Percentiles rank a stretch among this genome's conserved stretches.
phyloP scores from a whole-genome alignment of 805 yeast genomes.

The Ogataea wickerhamii region DNA sequence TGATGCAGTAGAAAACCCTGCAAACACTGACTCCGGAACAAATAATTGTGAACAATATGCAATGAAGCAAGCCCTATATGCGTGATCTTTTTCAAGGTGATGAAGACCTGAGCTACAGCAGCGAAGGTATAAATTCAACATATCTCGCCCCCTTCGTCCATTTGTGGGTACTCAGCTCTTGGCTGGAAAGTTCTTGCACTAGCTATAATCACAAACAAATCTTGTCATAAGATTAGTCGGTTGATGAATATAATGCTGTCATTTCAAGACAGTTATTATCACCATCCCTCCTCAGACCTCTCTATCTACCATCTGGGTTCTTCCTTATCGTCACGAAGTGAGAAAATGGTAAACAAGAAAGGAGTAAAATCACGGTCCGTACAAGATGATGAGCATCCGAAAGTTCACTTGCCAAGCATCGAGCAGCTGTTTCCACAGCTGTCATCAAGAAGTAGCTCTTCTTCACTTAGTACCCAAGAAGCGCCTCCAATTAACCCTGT shows the following conservation, averaged over 20 bases:
- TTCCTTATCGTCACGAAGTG: neutral
- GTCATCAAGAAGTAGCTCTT: neutral
- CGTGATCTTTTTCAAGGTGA: neutral
- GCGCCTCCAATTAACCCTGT: neutral
- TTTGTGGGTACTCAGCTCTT: too few relatives aligned
- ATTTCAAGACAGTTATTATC: constrained; percentile 5
- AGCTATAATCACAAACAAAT: too few relatives aligned
- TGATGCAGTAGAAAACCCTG: too few relatives aligned
- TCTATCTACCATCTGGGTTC: constrained; percentile 9
- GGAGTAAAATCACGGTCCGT: neutral
- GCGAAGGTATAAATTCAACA: neutral
- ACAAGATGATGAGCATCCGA: constrained; percentile 5
- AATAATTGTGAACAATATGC: neutral
- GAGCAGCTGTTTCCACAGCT: constrained; percentile 19
- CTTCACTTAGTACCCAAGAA: neutral
- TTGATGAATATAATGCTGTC: constrained; percentile 12
- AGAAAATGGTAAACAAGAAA: neutral
- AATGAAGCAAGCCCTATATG: neutral
- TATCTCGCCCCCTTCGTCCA: neutral
- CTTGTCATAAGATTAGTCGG: too few relatives aligned
- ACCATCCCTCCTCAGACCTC: constrained; percentile 10
- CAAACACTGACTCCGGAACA: too few relatives aligned
- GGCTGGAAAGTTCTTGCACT: too few relatives aligned
- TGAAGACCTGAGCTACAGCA: neutral
- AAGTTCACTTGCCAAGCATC: constrained; percentile 22